Evolutionary conservation across 371 early-diverging fungal species (phyloP).

Genomic region (Mucor velutinosus): DNA sequence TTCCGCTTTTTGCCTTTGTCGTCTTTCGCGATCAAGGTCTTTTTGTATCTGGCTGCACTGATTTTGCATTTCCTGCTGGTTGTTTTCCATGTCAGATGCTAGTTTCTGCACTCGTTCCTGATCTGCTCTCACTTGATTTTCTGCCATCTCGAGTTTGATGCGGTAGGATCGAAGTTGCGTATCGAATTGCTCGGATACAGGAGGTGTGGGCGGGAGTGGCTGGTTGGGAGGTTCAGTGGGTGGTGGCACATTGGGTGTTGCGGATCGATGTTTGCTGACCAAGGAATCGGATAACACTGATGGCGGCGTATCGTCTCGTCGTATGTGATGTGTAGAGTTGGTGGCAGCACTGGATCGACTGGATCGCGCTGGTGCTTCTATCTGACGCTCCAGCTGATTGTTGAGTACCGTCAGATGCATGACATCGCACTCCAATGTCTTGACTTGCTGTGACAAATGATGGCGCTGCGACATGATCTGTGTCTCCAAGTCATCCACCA

Average conservation of each 20-base stretch:
- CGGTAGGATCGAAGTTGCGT: neutral
- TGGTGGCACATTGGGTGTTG: slow-evolving; percentile 3
- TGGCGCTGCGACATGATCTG: neutral
- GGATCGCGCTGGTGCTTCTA: neutral
- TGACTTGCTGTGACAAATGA: neutral
- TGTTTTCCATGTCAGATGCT: slow-evolving; percentile 9
- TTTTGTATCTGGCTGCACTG: neutral
- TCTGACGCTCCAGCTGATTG: neutral
- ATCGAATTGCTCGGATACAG: neutral
- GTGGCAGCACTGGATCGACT: neutral
- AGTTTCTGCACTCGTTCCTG: neutral
- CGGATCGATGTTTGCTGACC: neutral
- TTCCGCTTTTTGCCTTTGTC: slow-evolving; percentile 9
- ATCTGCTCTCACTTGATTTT: neutral
- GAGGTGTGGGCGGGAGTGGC: slow-evolving; percentile 19
- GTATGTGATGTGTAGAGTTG: neutral
- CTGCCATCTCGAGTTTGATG: neutral
- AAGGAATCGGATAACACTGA: neutral
- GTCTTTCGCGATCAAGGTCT: slow-evolving; percentile 10
- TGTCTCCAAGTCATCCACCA: neutral
- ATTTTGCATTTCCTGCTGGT: slow-evolving; percentile 9
- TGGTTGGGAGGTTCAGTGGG: slow-evolving; percentile 12
- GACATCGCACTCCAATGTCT: slow-evolving; percentile 1
- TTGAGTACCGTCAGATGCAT: neutral
- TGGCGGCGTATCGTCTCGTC: neutral